A percentile compares a stretch with the other conserved stretches of the same genome.
Conservation (phyloP, 306 rosid genomes). For the Castanea mollissima region DNA sequence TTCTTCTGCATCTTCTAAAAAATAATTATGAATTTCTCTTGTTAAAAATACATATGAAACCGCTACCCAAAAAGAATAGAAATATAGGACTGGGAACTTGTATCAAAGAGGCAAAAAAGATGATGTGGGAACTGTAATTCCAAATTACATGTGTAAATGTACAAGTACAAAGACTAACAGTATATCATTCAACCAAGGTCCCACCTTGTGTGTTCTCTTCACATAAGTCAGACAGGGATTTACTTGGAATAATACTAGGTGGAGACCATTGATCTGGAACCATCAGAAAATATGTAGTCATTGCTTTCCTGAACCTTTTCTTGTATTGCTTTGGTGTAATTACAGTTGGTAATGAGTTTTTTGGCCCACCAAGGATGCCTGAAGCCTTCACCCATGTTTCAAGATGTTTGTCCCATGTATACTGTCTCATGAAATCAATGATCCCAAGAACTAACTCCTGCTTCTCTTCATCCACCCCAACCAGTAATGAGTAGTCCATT, state of each 20-base stretch:
- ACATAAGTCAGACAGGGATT: slow-evolving; percentile 64
- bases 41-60: slow-evolving; percentile 37
- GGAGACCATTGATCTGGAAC: slow-evolving; percentile 98
- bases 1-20: slow-evolving; percentile 44
- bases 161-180: slow-evolving; percentile 32
- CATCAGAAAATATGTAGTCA: slow-evolving; percentile 93
- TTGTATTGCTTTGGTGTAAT: slow-evolving; percentile 91
- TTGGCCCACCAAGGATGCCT: slow-evolving; percentile 97
- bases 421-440: slow-evolving; percentile 97
- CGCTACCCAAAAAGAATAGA: slow-evolving; percentile 40
- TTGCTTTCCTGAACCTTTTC: slow-evolving; percentile 97
- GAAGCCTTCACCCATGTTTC: slow-evolving; percentile 98
- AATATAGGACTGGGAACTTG: slow-evolving; percentile 9
- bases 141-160: slow-evolving; percentile 38
- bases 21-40: slow-evolving; percentile 36
- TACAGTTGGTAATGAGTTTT: slow-evolving; percentile 81
- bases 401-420: slow-evolving; percentile 99
- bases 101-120: background rate
- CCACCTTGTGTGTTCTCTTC: slow-evolving; percentile 57
- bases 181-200: slow-evolving; percentile 49
- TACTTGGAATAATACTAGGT: slow-evolving; percentile 46
- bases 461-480: slow-evolving; percentile 92
- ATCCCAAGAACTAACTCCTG: slow-evolving; percentile 91
- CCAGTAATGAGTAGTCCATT: slow-evolving; percentile 95
- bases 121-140: slow-evolving; percentile 30